Evolutionary conservation across 2,329 filamentous ascomycete species (phyloP).

Genomic region (Periconia digitata): DNA sequence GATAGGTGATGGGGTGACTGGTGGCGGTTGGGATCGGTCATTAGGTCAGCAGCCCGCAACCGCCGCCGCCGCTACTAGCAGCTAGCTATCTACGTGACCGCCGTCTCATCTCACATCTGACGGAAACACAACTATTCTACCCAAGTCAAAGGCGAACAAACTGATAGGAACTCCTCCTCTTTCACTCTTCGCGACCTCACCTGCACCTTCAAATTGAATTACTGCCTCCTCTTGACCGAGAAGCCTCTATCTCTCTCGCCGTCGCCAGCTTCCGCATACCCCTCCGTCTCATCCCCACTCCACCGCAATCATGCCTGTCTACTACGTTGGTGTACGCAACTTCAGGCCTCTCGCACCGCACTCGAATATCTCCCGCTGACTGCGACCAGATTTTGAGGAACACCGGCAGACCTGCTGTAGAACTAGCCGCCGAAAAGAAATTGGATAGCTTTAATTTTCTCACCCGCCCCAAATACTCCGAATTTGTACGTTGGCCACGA

Average conservation of each 20-base stretch:
- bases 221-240: background rate
- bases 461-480: slow-evolving; percentile 54
- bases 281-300: background rate
- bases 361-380: slow-evolving; percentile 13
- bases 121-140: too few relatives aligned
- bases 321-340: slow-evolving; percentile 77
- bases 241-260: background rate
- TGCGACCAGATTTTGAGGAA: slow-evolving; percentile 74
- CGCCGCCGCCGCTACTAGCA: too few relatives aligned
- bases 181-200: too few relatives aligned
- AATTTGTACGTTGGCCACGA: slow-evolving; percentile 29
- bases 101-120: too few relatives aligned
- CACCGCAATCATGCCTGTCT: slow-evolving; percentile 63
- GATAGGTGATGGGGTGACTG: too few relatives aligned
- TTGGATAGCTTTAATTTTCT: slow-evolving; percentile 79
- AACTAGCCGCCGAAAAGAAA: slow-evolving; percentile 76
- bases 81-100: too few relatives aligned
- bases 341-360: slow-evolving; percentile 17
- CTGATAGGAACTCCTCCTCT: too few relatives aligned
- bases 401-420: slow-evolving; percentile 70
- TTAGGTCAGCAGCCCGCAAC: too few relatives aligned
- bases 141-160: too few relatives aligned
- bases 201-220: too few relatives aligned
- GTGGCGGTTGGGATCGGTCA: too few relatives aligned
- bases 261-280: background rate